Evolutionary conservation across 1,284 basidiomycete species (phyloP).

Genomic region (Ceratobasidium sp.): DNA sequence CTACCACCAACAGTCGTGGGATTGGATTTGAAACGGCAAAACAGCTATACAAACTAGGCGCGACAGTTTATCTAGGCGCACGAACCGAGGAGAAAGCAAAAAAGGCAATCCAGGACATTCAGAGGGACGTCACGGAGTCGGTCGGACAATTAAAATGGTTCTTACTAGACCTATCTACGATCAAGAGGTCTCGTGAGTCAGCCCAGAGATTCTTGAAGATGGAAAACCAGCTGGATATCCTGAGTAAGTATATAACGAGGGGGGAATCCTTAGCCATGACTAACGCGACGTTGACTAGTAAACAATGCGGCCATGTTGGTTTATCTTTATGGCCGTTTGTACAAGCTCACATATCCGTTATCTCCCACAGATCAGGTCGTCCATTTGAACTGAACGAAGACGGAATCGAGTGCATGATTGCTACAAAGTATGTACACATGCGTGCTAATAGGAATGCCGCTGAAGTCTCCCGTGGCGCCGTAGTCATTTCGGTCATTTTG

Average conservation of each 20-base stretch:
- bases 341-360: background rate
- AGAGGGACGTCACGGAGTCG: conserved; percentile 3
- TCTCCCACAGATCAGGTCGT: too few relatives aligned
- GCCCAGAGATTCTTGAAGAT: conserved; percentile 14
- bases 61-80: conserved; percentile 27
- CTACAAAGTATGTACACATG: background rate
- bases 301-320: conserved; percentile 9
- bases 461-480: background rate
- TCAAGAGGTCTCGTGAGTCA: conserved; percentile 14
- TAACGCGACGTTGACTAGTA: background rate
- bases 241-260: background rate
- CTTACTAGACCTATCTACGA: conserved; percentile 13
- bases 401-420: conserved; percentile 8
- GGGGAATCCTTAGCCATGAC: background rate
- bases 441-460: too few relatives aligned
- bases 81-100: conserved; percentile 7
- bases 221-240: conserved; percentile 27
- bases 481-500: conserved; percentile 37
- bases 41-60: conserved; percentile 27
- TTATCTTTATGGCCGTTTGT: background rate
- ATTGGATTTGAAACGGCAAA: conserved; percentile 24
- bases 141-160: conserved; percentile 26
- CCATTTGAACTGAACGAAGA: conserved; percentile 22
- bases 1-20: conserved; percentile 19
- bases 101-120: background rate